Evolutionary conservation across 2,329 filamentous ascomycete species (phyloP), one percentile per base, ranked within the genome.

Genomic region (Penicillium psychrosexuale): DNA sequence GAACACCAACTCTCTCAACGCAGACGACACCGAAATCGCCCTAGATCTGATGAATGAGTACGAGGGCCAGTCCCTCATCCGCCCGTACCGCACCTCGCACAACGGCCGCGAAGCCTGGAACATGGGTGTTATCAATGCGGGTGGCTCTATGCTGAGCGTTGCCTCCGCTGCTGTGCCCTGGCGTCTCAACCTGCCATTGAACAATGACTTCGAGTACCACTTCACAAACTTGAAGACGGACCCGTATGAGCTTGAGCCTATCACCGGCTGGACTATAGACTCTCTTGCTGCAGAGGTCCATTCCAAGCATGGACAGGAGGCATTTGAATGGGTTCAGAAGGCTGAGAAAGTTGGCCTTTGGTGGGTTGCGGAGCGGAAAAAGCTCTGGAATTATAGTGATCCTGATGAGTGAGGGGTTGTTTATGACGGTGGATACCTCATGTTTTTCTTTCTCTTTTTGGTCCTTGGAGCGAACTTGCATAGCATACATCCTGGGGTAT

Each of bases 141-240:
- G 70, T 6, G 68, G 67, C 38, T 63, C 66, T 13, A 63, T 87
- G 87, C 72, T 81, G 80, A 59, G 78, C 80, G 61, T 86, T 89
- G 73, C 85, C 85, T 13, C 81, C 77, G 60, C 96, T 87, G 91
- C 85, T 86, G 66, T 91, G 92, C 78, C 72, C 53, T 70, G 82
- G 95, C 54, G 80, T 83, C 56, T 92, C 89, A 64, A 63, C 15
- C 85, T 97, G 51, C 85, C 89, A 5, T 85, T 93, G 66, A 83
- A 89, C 67, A 90, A 95, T 72, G 88, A 90, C 49, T 88, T 78
- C 24, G 61, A 65, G 34, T 72, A 63, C 47, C 39, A 58, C 15
- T 75, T 76, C 53, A 70, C 72, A 2, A 61, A 74, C 43, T 57
- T 67, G 5, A 59, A 61, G 1, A 63, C 53, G 2, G 72, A 75